Percentiles rank a stretch among this genome's conserved stretches.
Evolutionary conservation across 345 rosid species (phyloP).

Genomic region (Arabidopsis arenosa): DNA sequence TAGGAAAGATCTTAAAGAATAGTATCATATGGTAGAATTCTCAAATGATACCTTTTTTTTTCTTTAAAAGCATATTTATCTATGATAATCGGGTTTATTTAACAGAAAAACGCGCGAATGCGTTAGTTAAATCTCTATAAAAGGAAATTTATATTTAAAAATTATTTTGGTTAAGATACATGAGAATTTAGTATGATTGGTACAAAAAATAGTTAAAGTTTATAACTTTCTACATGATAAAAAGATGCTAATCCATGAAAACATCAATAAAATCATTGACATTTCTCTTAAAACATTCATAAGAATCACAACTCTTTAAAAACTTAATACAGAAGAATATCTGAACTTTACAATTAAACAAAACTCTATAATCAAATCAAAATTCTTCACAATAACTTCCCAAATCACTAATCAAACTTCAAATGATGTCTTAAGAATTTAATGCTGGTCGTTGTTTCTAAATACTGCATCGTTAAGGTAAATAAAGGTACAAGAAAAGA

Average conservation of each 20-base stretch:
- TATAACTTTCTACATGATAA: neutral
- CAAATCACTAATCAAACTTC: constrained; percentile 29
- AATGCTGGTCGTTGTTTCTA: constrained; percentile 33
- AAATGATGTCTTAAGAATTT: constrained; percentile 21
- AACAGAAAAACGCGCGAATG: neutral
- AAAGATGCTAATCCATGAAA: neutral
- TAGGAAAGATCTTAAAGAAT: neutral
- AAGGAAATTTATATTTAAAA: too few species aligned
- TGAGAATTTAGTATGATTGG: neutral
- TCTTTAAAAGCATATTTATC: neutral
- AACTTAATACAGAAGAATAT: neutral
- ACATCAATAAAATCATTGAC: neutral
- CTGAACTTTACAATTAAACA: neutral
- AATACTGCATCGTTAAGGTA: constrained; percentile 31
- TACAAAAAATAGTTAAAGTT: neutral
- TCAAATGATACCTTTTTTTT: neutral
- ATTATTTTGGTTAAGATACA: neutral
- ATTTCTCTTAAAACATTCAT: neutral
- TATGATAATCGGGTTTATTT: neutral
- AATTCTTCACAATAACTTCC: neutral
- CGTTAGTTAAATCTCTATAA: neutral
- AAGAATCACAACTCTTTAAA: neutral
- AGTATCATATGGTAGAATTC: neutral
- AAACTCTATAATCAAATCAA: neutral
- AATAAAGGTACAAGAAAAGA: neutral